These are phyloP conservation scores for Botrytis porri DNA, from an alignment of 2,329 filamentous ascomycete species.

Conservation along the genomic window DNA sequence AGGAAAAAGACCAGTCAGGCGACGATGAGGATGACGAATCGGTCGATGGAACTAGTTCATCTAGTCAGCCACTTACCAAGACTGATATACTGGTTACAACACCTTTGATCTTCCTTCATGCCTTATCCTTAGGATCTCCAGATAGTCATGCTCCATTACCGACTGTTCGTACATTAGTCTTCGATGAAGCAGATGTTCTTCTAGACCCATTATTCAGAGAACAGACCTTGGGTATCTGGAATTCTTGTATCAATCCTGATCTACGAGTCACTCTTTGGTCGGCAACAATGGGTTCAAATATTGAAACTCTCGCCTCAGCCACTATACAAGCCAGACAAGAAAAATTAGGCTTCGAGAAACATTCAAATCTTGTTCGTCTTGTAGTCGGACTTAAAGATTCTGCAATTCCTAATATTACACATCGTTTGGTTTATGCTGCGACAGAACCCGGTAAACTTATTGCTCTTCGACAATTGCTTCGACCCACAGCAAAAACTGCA, in stretches of 20 bases:
- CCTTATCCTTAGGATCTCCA: slow-evolving; percentile 52
- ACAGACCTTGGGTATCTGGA: slow-evolving; percentile 83
- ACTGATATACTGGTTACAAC: slow-evolving; percentile 80
- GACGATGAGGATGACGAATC: slow-evolving; percentile 40
- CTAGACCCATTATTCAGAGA: slow-evolving; percentile 87
- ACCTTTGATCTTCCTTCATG: slow-evolving; percentile 73
- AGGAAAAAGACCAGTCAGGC: slow-evolving; percentile 40
- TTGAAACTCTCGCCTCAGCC: slow-evolving; percentile 74
- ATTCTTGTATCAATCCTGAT: slow-evolving; percentile 66
- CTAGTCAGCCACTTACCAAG: slow-evolving; percentile 59
- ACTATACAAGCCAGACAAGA: slow-evolving; percentile 57
- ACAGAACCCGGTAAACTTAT: slow-evolving; percentile 93
- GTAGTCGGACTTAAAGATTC: slow-evolving; percentile 97
- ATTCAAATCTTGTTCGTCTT: slow-evolving; percentile 67
- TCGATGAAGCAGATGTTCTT: slow-evolving; percentile 95
- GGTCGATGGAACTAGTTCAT: slow-evolving; percentile 41
- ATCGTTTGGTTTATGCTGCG: slow-evolving; percentile 86
- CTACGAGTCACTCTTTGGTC: slow-evolving; percentile 86
- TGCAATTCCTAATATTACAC: slow-evolving; percentile 85
- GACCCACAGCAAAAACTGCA: slow-evolving; percentile 62
- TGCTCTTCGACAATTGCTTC: slow-evolving; percentile 83
- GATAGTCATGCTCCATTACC: slow-evolving; percentile 53
- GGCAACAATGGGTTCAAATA: slow-evolving; percentile 91
- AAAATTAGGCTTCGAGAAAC: slow-evolving; percentile 38
- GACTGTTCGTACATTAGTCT: slow-evolving; percentile 68